Conservation (phyloP, 805 yeast genomes). For the Cyberlindnera maclurae region DNA sequence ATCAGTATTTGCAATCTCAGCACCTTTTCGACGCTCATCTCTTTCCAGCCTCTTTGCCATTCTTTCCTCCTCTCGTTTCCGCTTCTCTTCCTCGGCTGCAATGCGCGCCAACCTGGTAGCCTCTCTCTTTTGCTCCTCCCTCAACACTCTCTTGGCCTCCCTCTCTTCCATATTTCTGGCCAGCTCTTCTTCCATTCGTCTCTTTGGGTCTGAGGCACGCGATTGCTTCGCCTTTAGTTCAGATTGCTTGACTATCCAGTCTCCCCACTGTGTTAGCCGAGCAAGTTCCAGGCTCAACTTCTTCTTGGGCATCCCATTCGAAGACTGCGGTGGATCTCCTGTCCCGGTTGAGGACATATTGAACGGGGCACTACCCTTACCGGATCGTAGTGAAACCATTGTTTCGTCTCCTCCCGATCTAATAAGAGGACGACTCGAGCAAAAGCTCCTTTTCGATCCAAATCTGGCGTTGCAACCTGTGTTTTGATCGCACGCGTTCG, state of each 20-base stretch:
- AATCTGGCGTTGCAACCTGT: too few species aligned
- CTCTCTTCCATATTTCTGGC: slow-evolving; percentile 2
- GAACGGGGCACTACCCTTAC: too few species aligned
- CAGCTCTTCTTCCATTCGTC: slow-evolving; percentile 6
- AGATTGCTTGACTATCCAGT: slow-evolving; percentile 6
- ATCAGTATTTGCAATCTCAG: not conserved
- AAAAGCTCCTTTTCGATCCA: too few species aligned
- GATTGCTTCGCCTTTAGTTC: not conserved
- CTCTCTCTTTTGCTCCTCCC: slow-evolving; percentile 3
- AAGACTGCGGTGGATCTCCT: too few species aligned
- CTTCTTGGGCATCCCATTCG: slow-evolving; percentile 4
- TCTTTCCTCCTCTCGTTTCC: slow-evolving; percentile 2
- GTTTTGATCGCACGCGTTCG: too few species aligned
- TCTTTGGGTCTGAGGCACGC: slow-evolving; percentile 1
- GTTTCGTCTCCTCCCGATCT: too few species aligned
- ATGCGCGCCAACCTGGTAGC: not conserved
- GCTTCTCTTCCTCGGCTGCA: slow-evolving; percentile 4
- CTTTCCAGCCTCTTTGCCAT: not conserved
- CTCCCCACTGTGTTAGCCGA: slow-evolving; percentile 5
- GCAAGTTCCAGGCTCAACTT: slow-evolving; percentile 2
- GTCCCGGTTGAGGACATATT: too few species aligned
- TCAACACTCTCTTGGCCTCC: slow-evolving; percentile 3
- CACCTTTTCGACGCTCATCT: not conserved
- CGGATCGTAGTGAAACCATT: too few species aligned
- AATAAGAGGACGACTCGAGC: too few species aligned